These are phyloP conservation scores for Danielozyma ontarioensis DNA, from an alignment of 805 yeast genomes.

Conservation along the genomic window DNA sequence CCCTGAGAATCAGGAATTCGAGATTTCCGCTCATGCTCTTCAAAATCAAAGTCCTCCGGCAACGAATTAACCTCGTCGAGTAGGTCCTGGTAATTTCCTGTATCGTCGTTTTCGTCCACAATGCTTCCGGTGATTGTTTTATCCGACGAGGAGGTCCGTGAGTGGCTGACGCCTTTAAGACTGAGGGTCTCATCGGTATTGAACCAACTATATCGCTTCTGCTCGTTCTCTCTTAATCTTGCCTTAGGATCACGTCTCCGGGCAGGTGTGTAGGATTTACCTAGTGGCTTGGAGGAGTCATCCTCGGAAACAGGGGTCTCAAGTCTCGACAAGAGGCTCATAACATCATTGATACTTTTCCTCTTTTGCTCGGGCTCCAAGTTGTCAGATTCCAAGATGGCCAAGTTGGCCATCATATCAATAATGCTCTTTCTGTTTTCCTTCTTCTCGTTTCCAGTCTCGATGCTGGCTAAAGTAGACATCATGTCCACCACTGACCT, in stretches of 20 bases:
- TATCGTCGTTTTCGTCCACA: slow-evolving; percentile 1
- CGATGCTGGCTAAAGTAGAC: slow-evolving; percentile 9
- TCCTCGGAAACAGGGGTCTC: background rate
- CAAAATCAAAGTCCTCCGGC: slow-evolving; percentile 37
- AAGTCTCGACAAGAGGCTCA: background rate
- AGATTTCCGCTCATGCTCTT: slow-evolving; percentile 15
- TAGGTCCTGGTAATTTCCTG: slow-evolving; percentile 19
- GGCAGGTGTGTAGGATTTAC: too few relatives aligned
- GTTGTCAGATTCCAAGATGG: slow-evolving; percentile 10
- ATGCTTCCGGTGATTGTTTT: slow-evolving; percentile 1
- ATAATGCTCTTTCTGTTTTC: slow-evolving; percentile 22
- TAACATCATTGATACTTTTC: background rate
- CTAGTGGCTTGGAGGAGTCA: too few relatives aligned
- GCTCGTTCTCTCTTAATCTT: background rate
- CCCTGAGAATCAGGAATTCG: slow-evolving; percentile 1
- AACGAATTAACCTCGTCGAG: slow-evolving; percentile 32
- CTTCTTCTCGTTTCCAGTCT: slow-evolving; percentile 4
- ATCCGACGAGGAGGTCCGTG: background rate
- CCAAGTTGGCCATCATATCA: slow-evolving; percentile 28
- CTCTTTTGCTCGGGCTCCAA: background rate
- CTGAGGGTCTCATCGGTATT: slow-evolving; percentile 20
- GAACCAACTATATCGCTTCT: slow-evolving; percentile 26
- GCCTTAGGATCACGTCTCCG: background rate
- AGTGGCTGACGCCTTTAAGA: slow-evolving; percentile 4
- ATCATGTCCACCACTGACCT: slow-evolving; percentile 8